Evolutionary conservation across 495 filamentous ascomycete genomes (phyloP).

Genomic region (Xylaria telfairii): DNA sequence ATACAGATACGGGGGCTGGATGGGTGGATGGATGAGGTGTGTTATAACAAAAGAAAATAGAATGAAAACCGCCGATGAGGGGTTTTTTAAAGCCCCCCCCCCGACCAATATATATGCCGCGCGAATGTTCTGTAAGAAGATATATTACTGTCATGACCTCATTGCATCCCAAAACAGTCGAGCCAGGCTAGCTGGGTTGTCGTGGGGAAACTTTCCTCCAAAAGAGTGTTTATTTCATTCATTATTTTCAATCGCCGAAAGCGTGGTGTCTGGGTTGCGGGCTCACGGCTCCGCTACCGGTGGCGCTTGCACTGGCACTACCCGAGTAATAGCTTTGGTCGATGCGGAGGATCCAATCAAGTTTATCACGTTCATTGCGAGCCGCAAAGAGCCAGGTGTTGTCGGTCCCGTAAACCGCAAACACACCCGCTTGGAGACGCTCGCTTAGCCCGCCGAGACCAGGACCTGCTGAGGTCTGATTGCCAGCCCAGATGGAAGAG

Average conservation of each 20-base stretch:
- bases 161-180: constrained; percentile 14
- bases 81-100: neutral
- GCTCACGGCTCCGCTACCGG: constrained; percentile 41
- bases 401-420: constrained; percentile 89
- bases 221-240: neutral
- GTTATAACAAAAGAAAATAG: neutral
- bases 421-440: constrained; percentile 72
- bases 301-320: constrained; percentile 32
- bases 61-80: constrained; percentile 2
- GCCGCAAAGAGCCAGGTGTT: constrained; percentile 96
- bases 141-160: constrained; percentile 25
- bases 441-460: constrained; percentile 53
- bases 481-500: constrained; percentile 44
- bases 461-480: constrained; percentile 32
- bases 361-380: constrained; percentile 83
- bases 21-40: neutral
- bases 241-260: constrained; percentile 20
- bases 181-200: neutral
- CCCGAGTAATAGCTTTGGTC: constrained; percentile 58
- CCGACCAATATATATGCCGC: constrained; percentile 17
- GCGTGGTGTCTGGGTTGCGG: constrained; percentile 34
- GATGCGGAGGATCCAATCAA: constrained; percentile 91
- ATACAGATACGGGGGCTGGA: neutral
- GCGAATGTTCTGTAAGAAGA: constrained; percentile 8
- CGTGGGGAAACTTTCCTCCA: neutral